Base-by-base conservation (phyloP, 2,329 filamentous ascomycete genomes). In the Trichoderma harzianum region DNA sequence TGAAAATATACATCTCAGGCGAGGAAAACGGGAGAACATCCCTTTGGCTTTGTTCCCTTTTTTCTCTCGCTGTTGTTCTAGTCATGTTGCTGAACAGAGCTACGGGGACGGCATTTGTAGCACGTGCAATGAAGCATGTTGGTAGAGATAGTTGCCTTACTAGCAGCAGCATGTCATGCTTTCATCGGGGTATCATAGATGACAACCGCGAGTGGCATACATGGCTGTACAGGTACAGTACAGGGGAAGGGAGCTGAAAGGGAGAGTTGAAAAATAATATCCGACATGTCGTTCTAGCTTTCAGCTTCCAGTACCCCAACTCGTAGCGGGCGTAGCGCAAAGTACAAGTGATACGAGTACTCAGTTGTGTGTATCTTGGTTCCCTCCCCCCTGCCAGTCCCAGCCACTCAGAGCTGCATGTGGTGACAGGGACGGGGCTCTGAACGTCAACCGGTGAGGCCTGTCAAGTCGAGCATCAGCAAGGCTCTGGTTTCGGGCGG, bases 401-500 rank as follows among this genome's bases (percentile, higher is more conserved):
- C 32, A 55, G 58, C 68, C 60, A 70, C 58, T 64, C 32, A 61
- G 8, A 43, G 32, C 30, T 47, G 68, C 43, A 53, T 61, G 18
- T 24, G 21, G 55, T 28, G 57, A 62, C 55, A 72, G 65, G 66
- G 71, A 72, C 71, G 32, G 66, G 71, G 71, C 58, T 70, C 43
- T 36, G 58, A 70, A 64, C 30, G 24, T 72, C 66, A 65, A 72
- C 71, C 71, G 71, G 66, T 70, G 66, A 72, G 58, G 60, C 57
- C 58, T 67, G 57, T 58, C 60, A 51, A 39, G 14, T 34, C 51
- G 51, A 71, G 36, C 61, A 69, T 69, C 39, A 69, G 66, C 61
- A 63, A 65, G 69, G 51, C 69, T 65, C 47, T 32, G 70, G 70
- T 69, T 64, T 68, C 57, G 70, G 62, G 70, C 70, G 30, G 57